Evolutionary conservation across 495 filamentous ascomycete genomes (phyloP), one percentile per base, ranked within the genome.

Genomic region (Aspergillus sclerotiicarbonarius): DNA sequence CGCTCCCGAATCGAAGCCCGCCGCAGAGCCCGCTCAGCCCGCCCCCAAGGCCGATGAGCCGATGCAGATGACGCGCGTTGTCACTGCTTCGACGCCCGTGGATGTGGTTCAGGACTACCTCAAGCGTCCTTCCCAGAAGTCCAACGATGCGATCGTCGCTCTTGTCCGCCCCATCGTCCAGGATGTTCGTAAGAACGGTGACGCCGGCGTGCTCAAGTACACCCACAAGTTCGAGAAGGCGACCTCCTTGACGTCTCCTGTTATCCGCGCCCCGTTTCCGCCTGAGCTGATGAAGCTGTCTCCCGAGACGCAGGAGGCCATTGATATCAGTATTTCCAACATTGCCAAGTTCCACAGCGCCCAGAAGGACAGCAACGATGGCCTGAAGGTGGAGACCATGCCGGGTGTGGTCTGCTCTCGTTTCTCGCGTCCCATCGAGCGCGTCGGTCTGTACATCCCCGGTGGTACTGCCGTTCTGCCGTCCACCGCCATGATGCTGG

Each of bases 141-240:
- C 92, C 19, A 87, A 89, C 21, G 93, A 97, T 21, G 82, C 85
- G 21, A 96, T 98, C 61, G 89, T 96, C 76, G 84, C 82, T 47
- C 90, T 98, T 52, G 90, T 96, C 25, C 86, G 83, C 15, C 94
- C 94, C 3, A 98, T 98, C 62, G 89, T 98, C 61, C 83, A 90
- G 43, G 90, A 90, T 58, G 85, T 98, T 48, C 87, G 85, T 19
- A 75, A 83, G 19, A 81, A 86, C 44, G 95, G 94, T 25, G 94
- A 98, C 71, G 85, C 87, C 60, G 94, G 88, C 2, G 79, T 98
- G 13, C 82, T 98, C 48, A 86, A 87, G 53, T 97, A 96, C 67
- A 97, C 94, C 0, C 90, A 96, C 81, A 93, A 94, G 75, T 98
- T 98, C 63, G 94, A 98, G 65, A 95, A 90, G 74, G 95, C 94